Evolutionary conservation across 1,139 yeast genomes (phyloP), one percentile per base, ranked within the genome.

Genomic region (Suhomyces coccinellae): DNA sequence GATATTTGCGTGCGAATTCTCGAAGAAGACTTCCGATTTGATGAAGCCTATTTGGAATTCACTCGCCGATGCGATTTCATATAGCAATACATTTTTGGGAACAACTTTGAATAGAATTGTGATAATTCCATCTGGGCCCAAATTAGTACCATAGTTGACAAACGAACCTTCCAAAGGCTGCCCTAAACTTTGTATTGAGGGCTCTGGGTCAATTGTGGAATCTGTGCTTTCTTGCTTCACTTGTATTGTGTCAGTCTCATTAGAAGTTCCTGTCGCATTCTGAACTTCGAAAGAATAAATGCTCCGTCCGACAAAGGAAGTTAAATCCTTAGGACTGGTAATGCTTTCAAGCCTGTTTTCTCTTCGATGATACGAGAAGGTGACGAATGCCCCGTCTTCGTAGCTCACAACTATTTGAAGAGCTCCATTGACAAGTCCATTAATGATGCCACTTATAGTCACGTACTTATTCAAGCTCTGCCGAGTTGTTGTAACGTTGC

Each of bases 311-410:
- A 63, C 56, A 45, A 63, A 62, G 4, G 55, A 50, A 4, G 52
- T 43, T 41, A 55, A 51, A 26, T 40, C 44, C 15, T 52, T 44
- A 1, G 59, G 45, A 6, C 36, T 30, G n/a, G 42, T 2, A 5
- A 17, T 16, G 2, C 13, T 12, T 4, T 40, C 40, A 10, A 45
- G 16, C 4, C 36, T 24, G 3, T 40, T 22, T 13, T 30, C 33
- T 1, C 17, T 11, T 7, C 31, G 13, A 9, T 41, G 16, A 14
- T 46, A 33, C 4, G 41, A 29, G 6, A 59, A 47, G 1, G 62
- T 48, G 13, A 61, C 61, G 30, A 69, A 61, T 8, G 54, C 51
- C 1, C 75, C 74, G 41, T 58, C 55, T 46, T 72, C 77, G 41
- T 53, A 64, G 58, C 52, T 16, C 62, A 48, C 27, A 14, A 54